Base-by-base conservation (phyloP, 805 yeast genomes). In the Saccharomycopsis fodiens region DNA sequence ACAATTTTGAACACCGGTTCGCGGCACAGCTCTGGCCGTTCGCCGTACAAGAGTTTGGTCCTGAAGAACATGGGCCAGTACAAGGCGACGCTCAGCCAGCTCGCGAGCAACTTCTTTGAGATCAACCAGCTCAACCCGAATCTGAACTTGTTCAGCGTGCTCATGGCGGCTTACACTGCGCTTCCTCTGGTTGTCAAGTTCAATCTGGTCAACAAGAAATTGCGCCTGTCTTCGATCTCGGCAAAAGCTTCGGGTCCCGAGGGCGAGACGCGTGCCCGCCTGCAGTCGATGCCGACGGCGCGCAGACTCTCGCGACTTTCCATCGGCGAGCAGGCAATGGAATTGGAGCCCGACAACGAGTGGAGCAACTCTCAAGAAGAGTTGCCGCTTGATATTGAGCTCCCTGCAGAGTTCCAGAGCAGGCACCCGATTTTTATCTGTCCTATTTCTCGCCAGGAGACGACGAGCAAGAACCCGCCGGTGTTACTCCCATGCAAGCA, bases 371-470 rank as follows among this genome's bases (percentile, higher is more conserved):
- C 44, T 12, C 59, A 62, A 27, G 68, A 75, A 54, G 87, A 82
- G 59, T 57, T 81, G 15, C 85, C 85, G 2, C 78, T 79, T 43
- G 83, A 76, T 51, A 71, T 78, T 17, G 67, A 67, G 25, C 60
- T 81, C 17, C 87, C 88, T 1, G 59, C 60, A 0, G 61, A 61
- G 20, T 59, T 78, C 41, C 73, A 72, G 45, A 56, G 57, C 35
- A 79, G 71, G 59, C 87, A 81, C 56, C 76, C 85, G 1, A 69
- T 81, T 1, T 81, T 79, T 56, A 81, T 81, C 3, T 81, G 88
- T 56, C 88, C 88, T 0, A 83, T 81, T 1, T 67, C 78, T 13
- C 79, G 79, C 56, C 82, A 78, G 51, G 85, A 79, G 55, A 75
- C 79, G 2, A 79, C 85, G 1, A 64, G 61, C 12, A 66, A 62